These are phyloP conservation scores for Megacollybia marginata DNA, from an alignment of 768 basidiomycete genomes.

Conservation along the genomic window DNA sequence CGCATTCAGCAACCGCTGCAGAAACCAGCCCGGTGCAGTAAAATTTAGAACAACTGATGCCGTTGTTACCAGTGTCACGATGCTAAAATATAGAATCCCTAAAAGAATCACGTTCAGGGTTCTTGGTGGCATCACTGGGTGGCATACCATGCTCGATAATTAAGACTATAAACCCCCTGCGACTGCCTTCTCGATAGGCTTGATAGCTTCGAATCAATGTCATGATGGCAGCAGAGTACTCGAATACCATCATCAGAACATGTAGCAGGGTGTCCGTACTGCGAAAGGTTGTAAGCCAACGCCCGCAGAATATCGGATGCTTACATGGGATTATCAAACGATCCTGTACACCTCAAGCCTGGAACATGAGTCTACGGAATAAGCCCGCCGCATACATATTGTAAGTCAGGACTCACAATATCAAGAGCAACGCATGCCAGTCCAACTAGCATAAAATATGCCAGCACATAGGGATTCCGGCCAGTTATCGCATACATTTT, in stretches of 20 bases:
- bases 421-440: background rate
- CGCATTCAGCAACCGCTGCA: background rate
- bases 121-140: background rate
- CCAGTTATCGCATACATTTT: background rate
- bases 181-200: background rate
- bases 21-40: background rate
- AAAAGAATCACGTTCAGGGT: background rate
- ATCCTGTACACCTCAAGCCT: background rate
- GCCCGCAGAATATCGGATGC: background rate
- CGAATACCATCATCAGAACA: background rate
- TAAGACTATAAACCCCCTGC: background rate
- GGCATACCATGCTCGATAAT: background rate
- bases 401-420: background rate
- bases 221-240: background rate
- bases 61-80: background rate
- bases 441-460: background rate
- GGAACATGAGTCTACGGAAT: background rate
- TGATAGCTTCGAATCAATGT: background rate
- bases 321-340: background rate
- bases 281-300: background rate
- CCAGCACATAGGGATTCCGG: background rate
- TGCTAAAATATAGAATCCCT: background rate
- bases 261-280: background rate
- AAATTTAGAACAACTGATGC: background rate
- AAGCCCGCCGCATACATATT: background rate